Evolutionary conservation across 805 yeast genomes (phyloP).

Genomic region (Metschnikowia similis): DNA sequence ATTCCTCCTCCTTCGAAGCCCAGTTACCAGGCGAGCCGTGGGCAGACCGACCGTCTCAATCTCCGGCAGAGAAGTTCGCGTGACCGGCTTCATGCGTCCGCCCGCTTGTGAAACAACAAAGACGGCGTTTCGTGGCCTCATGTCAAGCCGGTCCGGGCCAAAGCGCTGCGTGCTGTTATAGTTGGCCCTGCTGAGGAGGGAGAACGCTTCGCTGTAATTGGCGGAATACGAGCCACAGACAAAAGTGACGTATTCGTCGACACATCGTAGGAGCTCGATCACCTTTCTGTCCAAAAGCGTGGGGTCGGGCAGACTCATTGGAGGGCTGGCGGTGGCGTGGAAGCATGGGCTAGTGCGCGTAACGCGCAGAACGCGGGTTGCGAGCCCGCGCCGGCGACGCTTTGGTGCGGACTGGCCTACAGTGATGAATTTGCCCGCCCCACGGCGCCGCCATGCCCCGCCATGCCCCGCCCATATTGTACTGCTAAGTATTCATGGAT

Average conservation of each 20-base stretch:
- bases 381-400: no score
- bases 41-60: background rate
- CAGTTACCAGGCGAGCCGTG: background rate
- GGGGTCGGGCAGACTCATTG: background rate
- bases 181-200: conserved; percentile 45
- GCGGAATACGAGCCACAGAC: conserved; percentile 17
- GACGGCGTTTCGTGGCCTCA: conserved; percentile 27
- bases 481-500: no score
- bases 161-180: conserved; percentile 29
- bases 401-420: no score
- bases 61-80: background rate
- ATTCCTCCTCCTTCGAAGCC: conserved; percentile 1
- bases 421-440: no score
- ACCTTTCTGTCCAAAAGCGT: background rate
- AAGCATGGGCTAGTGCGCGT: background rate
- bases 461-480: no score
- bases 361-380: background rate
- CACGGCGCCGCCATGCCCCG: no score
- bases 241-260: conserved; percentile 31
- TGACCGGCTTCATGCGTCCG: background rate
- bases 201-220: conserved; percentile 31
- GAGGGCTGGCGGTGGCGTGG: background rate
- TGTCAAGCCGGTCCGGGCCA: conserved; percentile 42
- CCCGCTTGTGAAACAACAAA: conserved; percentile 12
- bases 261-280: background rate